Percentiles rank a stretch among this genome's conserved stretches.
Evolutionary conservation across 306 rosid species (phyloP).

Genomic region (Trichosanthes truncata): DNA sequence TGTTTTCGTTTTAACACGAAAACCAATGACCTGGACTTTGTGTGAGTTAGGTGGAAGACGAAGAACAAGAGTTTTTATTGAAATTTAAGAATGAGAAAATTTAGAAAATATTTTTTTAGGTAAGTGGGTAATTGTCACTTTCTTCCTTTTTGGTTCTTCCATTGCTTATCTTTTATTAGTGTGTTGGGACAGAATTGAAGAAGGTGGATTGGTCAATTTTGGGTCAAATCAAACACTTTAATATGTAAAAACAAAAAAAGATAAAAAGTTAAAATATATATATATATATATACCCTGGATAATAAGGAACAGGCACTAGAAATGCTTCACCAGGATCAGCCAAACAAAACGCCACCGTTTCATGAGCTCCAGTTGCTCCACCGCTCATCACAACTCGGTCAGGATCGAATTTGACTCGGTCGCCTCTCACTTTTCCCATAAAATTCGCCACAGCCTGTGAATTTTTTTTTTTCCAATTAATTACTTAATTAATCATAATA

Average conservation of each 20-base stretch:
- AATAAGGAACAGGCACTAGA: conserved; percentile 80
- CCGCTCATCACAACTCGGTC: conserved; percentile 85
- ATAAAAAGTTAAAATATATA: not conserved
- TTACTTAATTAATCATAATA: not conserved
- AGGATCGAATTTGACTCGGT: conserved; percentile 50
- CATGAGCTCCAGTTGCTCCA: conserved; percentile 89
- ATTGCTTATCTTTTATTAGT: not conserved
- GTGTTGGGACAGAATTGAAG: not conserved
- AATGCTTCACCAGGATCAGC: conserved; percentile 79
- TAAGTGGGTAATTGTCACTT: not conserved
- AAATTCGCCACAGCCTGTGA: conserved; percentile 73
- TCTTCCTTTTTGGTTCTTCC: not conserved
- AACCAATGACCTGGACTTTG: no score
- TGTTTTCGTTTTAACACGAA: no score
- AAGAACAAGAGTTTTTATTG: not conserved
- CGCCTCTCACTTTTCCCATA: conserved; percentile 61
- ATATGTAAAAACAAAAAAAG: not conserved
- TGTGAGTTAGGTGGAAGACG: no score
- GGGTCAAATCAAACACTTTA: not conserved
- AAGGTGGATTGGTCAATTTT: not conserved
- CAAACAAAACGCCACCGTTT: conserved; percentile 62
- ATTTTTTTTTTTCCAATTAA: not conserved
- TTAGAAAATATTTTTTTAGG: not conserved
- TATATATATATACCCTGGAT: conserved; percentile 29
- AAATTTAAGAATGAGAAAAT: not conserved